phyloP scores from a whole-genome alignment of 2,329 filamentous ascomycete species.

The Clonostachys rosea region DNA sequence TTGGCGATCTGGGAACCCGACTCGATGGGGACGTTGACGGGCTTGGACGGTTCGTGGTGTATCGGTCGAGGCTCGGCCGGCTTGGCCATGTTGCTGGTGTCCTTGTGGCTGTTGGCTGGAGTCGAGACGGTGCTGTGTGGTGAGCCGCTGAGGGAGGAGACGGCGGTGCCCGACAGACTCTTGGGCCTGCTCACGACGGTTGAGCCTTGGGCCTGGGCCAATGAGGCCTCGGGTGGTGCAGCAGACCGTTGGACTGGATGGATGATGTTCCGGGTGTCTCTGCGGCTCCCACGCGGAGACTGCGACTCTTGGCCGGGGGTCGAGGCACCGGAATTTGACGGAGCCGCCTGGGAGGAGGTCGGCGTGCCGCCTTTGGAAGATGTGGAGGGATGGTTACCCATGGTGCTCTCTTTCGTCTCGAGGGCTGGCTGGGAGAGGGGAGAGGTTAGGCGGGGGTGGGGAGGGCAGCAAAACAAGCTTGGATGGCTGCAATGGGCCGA shows the following conservation, averaged over 20 bases:
- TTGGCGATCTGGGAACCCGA: slow-evolving; percentile 23
- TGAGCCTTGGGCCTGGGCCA: slow-evolving; percentile 55
- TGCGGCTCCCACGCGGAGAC: slow-evolving; percentile 10
- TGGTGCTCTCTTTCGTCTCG: slow-evolving; percentile 4
- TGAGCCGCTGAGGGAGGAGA: slow-evolving; percentile 42
- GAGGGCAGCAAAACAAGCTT: too few relatives aligned
- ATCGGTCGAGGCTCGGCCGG: slow-evolving; percentile 14
- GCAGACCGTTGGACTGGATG: slow-evolving; percentile 49
- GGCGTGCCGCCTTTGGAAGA: slow-evolving; percentile 23
- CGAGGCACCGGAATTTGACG: not conserved
- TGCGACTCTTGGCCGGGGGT: slow-evolving; percentile 1
- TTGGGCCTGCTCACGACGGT: slow-evolving; percentile 41
- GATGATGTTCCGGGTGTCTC: slow-evolving; percentile 46
- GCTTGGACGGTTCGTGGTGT: slow-evolving; percentile 40
- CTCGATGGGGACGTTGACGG: slow-evolving; percentile 51
- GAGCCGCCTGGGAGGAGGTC: slow-evolving; percentile 5
- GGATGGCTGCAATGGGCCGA: too few relatives aligned
- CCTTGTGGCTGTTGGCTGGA: slow-evolving; percentile 10
- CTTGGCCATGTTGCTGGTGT: slow-evolving; percentile 1
- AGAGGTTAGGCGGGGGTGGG: too few relatives aligned
- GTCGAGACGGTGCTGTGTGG: slow-evolving; percentile 31
- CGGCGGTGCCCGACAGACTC: slow-evolving; percentile 41
- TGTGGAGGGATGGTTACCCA: slow-evolving; percentile 28
- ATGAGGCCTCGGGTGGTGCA: slow-evolving; percentile 57
- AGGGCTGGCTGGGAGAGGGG: too few relatives aligned